Percentiles rank a stretch among this genome's conserved stretches.
Evolutionary conservation across 108 stramenopile genomes (phyloP).

Genomic region (Craspedostauros australis): DNA sequence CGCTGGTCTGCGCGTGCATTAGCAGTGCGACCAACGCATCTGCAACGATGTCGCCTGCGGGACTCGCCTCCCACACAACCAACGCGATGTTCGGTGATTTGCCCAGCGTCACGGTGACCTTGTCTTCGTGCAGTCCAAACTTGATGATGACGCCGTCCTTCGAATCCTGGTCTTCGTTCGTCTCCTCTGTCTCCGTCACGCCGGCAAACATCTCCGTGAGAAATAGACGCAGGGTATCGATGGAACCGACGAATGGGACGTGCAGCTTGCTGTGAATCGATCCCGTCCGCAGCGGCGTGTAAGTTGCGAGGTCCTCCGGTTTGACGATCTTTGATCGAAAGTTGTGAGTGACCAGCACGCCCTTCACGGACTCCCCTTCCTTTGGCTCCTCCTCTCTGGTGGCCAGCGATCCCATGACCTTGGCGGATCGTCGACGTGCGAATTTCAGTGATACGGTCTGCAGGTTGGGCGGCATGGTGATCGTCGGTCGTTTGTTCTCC

Average conservation of each 20-base stretch:
- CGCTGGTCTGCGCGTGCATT: conserved; percentile 86
- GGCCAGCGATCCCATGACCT: conserved; percentile 85
- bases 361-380: conserved; percentile 70
- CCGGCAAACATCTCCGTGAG: conserved; percentile 79
- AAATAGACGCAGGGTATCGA: conserved; percentile 67
- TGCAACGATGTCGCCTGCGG: conserved; percentile 88
- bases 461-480: conserved; percentile 84
- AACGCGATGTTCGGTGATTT: conserved; percentile 58
- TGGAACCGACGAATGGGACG: conserved; percentile 78
- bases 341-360: conserved; percentile 84
- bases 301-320: conserved; percentile 79
- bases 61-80: conserved; percentile 86
- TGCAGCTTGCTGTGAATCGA: conserved; percentile 78
- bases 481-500: conserved; percentile 81
- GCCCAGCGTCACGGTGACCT: conserved; percentile 56
- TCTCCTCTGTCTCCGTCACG: conserved; percentile 49
- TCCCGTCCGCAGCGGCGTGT: conserved; percentile 84
- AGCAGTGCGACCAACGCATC: conserved; percentile 87
- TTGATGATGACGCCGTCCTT: conserved; percentile 24
- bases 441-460: conserved; percentile 83
- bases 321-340: conserved; percentile 76
- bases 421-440: conserved; percentile 80
- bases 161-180: conserved; percentile 23
- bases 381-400: conserved; percentile 32
- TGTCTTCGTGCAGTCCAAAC: conserved; percentile 65